Evolutionary conservation across 1,284 basidiomycete species (phyloP).

Genomic region (Naganishia albida): DNA sequence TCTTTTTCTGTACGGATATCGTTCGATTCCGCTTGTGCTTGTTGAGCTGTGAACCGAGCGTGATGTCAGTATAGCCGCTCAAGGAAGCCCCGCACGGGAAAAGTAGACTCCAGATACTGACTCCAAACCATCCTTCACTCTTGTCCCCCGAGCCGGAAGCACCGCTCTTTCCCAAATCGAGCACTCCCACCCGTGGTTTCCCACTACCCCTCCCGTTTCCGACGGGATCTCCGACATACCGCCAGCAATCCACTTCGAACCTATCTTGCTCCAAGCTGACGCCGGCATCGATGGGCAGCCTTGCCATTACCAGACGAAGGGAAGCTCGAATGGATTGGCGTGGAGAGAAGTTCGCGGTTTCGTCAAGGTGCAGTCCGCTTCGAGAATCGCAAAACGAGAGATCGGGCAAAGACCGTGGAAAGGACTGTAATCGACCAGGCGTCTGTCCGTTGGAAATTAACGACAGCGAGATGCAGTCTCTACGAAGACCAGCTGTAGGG

Average conservation of each 20-base stretch:
- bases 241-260: conserved; percentile 25
- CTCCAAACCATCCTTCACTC: conserved; percentile 23
- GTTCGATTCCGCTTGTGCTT: conserved; percentile 25
- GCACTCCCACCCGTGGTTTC: not conserved
- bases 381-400: too few species aligned
- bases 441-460: too few species aligned
- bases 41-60: not conserved
- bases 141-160: not conserved
- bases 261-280: conserved; percentile 19
- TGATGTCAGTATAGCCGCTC: not conserved
- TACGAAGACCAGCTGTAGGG: too few species aligned
- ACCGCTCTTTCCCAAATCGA: conserved; percentile 11
- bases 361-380: too few species aligned
- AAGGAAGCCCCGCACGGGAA: too few species aligned
- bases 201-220: not conserved
- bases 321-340: not conserved
- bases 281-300: not conserved
- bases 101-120: not conserved
- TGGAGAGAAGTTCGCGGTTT: not conserved
- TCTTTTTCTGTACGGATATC: conserved; percentile 14
- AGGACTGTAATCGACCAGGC: too few species aligned
- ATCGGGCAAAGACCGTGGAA: too few species aligned
- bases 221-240: conserved; percentile 15
- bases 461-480: too few species aligned
- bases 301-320: not conserved